Percentiles rank a stretch among this genome's conserved stretches.
Conservation (phyloP, 495 filamentous ascomycete genomes). For the Podospora comata region DNA sequence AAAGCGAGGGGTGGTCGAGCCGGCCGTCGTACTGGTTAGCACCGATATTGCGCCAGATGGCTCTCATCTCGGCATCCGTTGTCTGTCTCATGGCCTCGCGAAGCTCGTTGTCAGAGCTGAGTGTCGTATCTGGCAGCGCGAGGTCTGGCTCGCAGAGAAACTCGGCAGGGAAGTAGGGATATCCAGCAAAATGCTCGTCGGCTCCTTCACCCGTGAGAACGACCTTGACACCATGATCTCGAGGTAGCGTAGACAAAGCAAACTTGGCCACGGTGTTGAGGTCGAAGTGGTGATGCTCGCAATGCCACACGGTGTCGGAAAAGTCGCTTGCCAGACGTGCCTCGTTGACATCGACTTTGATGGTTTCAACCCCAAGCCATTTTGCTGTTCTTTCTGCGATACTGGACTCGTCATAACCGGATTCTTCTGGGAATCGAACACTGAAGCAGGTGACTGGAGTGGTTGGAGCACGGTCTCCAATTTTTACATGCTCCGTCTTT, state of each 20-base stretch:
- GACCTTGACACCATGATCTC: slow-evolving; percentile 47
- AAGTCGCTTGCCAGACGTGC: slow-evolving; percentile 42
- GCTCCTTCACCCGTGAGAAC: slow-evolving; percentile 53
- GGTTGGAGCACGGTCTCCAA: too few species aligned
- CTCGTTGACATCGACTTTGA: slow-evolving; percentile 47
- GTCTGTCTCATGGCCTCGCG: too few species aligned
- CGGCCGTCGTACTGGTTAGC: too few species aligned
- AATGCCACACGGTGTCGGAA: slow-evolving; percentile 49
- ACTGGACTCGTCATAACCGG: slow-evolving; percentile 47
- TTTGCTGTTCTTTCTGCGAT: slow-evolving; percentile 51
- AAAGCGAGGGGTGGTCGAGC: too few species aligned
- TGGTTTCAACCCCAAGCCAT: slow-evolving; percentile 47
- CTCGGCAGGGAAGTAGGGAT: slow-evolving; percentile 38
- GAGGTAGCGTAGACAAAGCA: slow-evolving; percentile 42
- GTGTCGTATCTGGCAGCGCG: too few species aligned
- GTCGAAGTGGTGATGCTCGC: slow-evolving; percentile 45
- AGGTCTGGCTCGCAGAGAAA: slow-evolving; percentile 45
- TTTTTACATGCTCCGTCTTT: too few species aligned
- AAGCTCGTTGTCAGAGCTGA: too few species aligned
- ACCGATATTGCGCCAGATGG: too few species aligned
- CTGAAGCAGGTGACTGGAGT: slow-evolving; percentile 41
- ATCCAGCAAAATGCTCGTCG: slow-evolving; percentile 54
- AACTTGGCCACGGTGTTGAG: slow-evolving; percentile 49
- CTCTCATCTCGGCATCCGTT: too few species aligned
- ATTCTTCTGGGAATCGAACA: slow-evolving; percentile 46